These are phyloP conservation scores for Saposhnikovia divaricata DNA, from an alignment of 129 eudicot genomes.

Conservation along the genomic window DNA sequence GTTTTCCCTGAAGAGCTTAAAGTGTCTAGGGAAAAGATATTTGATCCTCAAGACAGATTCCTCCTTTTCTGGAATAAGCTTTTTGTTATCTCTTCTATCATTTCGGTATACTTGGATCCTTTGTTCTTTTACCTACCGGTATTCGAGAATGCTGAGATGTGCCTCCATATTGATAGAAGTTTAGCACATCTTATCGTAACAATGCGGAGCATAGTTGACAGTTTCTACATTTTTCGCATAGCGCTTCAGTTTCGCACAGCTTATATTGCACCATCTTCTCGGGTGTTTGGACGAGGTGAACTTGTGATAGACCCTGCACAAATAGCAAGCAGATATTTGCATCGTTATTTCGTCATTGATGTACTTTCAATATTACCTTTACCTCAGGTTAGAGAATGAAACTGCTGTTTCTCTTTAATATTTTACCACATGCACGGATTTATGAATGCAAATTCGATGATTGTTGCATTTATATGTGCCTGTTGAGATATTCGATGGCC, in stretches of 20 bases:
- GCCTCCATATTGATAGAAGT: slow-evolving; percentile 36
- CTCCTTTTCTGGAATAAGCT: slow-evolving; percentile 69
- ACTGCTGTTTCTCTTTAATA: not conserved
- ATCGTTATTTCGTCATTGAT: slow-evolving; percentile 70
- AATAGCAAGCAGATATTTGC: slow-evolving; percentile 70
- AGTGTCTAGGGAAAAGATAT: slow-evolving; percentile 71
- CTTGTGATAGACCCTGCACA: slow-evolving; percentile 81
- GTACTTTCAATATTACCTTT: slow-evolving; percentile 71
- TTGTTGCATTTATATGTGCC: not conserved
- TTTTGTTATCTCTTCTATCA: slow-evolving; percentile 62
- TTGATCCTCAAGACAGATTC: slow-evolving; percentile 81
- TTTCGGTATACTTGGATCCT: slow-evolving; percentile 71
- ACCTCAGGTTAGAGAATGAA: slow-evolving; percentile 55
- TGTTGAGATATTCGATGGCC: not conserved
- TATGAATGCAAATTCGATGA: not conserved
- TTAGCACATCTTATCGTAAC: slow-evolving; percentile 60
- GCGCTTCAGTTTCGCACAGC: slow-evolving; percentile 88
- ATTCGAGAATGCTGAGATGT: slow-evolving; percentile 26
- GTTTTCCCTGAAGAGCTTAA: slow-evolving; percentile 84
- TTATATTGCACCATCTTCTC: slow-evolving; percentile 85
- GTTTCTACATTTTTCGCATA: slow-evolving; percentile 72
- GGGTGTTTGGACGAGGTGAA: slow-evolving; percentile 94
- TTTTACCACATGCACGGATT: not conserved
- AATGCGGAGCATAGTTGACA: slow-evolving; percentile 56
- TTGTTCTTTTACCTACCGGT: slow-evolving; percentile 76